phyloP scores from a whole-genome alignment of 2,329 filamentous ascomycete species.

The Aureobasidium sp. region DNA sequence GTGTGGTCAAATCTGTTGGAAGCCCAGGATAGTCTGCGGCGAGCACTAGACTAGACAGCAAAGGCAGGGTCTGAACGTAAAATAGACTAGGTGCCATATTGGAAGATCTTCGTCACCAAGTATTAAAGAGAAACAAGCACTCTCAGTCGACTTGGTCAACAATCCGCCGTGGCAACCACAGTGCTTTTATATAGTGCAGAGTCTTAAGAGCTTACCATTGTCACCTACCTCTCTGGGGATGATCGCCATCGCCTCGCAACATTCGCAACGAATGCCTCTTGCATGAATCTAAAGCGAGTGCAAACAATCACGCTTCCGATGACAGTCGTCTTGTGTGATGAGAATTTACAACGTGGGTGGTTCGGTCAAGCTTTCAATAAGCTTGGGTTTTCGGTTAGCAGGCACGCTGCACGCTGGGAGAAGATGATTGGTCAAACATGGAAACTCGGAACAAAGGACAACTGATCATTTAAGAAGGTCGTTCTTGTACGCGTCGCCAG shows the following conservation, averaged over 20 bases:
- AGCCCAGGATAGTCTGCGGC: constrained; percentile 34
- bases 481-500: neutral
- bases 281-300: neutral
- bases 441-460: neutral
- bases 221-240: constrained; percentile 7
- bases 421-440: neutral
- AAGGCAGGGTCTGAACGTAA: neutral
- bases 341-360: neutral
- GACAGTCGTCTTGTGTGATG: neutral
- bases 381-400: constrained; percentile 1
- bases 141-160: neutral
- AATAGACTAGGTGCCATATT: neutral
- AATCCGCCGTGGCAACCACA: neutral
- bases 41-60: neutral
- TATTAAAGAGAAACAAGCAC: neutral
- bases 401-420: neutral
- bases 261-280: neutral
- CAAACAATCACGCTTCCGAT: neutral
- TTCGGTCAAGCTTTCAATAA: neutral
- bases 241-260: neutral
- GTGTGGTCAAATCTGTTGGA: constrained; percentile 43
- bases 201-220: neutral
- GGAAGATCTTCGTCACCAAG: neutral
- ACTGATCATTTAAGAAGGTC: neutral
- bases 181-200: neutral